These are phyloP conservation scores for Adansonia grandidieri DNA, from an alignment of 441 rosid species.

Conservation along the genomic window DNA sequence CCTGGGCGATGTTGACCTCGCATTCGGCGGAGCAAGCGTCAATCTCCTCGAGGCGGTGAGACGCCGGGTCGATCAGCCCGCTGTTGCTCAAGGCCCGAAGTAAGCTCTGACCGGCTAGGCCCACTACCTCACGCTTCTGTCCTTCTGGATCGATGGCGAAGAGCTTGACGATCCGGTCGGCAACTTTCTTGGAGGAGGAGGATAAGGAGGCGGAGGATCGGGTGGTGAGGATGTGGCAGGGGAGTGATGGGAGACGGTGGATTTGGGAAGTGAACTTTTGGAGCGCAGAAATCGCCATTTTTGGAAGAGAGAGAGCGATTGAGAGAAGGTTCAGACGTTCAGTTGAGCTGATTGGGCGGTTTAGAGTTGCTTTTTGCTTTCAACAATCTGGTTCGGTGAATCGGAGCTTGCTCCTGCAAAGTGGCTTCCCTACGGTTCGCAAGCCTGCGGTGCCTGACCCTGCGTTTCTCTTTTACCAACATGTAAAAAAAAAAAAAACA, in stretches of 20 bases:
- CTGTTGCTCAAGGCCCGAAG: conserved; percentile 67
- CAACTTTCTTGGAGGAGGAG: conserved; percentile 62
- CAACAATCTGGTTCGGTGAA: neutral
- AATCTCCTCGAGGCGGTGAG: conserved; percentile 89
- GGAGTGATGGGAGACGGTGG: conserved; percentile 65
- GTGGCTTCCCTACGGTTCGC: neutral
- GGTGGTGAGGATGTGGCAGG: conserved; percentile 49
- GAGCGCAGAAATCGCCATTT: conserved; percentile 30
- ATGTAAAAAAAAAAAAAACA: too few relatives aligned
- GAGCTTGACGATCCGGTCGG: conserved; percentile 85
- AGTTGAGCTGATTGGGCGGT: neutral
- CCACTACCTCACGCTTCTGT: conserved; percentile 66
- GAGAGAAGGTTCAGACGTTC: neutral
- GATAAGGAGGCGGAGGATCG: conserved; percentile 46
- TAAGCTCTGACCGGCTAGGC: conserved; percentile 84
- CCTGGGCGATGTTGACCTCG: conserved; percentile 95
- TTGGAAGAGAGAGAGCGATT: neutral
- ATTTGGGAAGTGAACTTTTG: conserved; percentile 41
- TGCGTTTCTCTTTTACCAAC: neutral
- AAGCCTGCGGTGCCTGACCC: neutral
- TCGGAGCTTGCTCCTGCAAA: neutral
- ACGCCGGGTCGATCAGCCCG: conserved; percentile 81
- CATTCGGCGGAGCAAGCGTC: conserved; percentile 96
- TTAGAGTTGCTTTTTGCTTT: neutral
- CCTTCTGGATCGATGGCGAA: conserved; percentile 84